phyloP scores from a whole-genome alignment of 2,329 filamentous ascomycete genomes.

The Sclerotiophoma versabilis region DNA sequence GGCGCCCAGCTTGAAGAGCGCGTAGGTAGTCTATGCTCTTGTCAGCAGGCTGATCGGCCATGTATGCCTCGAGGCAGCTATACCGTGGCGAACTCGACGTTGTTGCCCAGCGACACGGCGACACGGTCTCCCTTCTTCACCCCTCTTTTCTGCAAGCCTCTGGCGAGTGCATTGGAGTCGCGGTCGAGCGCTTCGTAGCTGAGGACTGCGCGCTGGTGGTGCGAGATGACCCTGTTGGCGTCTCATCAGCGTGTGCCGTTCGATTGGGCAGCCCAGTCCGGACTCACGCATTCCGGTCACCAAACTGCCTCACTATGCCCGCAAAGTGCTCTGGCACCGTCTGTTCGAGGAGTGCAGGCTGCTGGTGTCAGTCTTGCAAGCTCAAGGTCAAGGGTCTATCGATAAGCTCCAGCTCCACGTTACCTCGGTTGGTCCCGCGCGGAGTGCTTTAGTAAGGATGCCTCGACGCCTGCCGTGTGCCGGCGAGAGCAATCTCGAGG shows the following conservation, averaged over 20 bases:
- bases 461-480: slow-evolving; percentile 27
- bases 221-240: slow-evolving; percentile 60
- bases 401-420: slow-evolving; percentile 17
- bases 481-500: slow-evolving; percentile 11
- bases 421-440: slow-evolving; percentile 45
- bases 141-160: slow-evolving; percentile 72
- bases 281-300: slow-evolving; percentile 67
- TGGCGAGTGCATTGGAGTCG: slow-evolving; percentile 77
- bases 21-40: slow-evolving; percentile 69
- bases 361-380: slow-evolving; percentile 17
- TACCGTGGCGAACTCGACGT: slow-evolving; percentile 80
- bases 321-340: slow-evolving; percentile 79
- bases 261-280: too few species aligned
- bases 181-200: slow-evolving; percentile 79
- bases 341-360: slow-evolving; percentile 71
- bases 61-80: slow-evolving; percentile 20
- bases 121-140: slow-evolving; percentile 85
- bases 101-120: slow-evolving; percentile 86
- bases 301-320: slow-evolving; percentile 67
- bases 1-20: slow-evolving; percentile 91
- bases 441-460: slow-evolving; percentile 43
- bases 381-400: not conserved
- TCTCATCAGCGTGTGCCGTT: not conserved
- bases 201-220: slow-evolving; percentile 68
- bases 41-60: slow-evolving; percentile 17